Evolutionary conservation across 805 yeast species (phyloP).

Genomic region (Saccharomyces cerevisiae): DNA sequence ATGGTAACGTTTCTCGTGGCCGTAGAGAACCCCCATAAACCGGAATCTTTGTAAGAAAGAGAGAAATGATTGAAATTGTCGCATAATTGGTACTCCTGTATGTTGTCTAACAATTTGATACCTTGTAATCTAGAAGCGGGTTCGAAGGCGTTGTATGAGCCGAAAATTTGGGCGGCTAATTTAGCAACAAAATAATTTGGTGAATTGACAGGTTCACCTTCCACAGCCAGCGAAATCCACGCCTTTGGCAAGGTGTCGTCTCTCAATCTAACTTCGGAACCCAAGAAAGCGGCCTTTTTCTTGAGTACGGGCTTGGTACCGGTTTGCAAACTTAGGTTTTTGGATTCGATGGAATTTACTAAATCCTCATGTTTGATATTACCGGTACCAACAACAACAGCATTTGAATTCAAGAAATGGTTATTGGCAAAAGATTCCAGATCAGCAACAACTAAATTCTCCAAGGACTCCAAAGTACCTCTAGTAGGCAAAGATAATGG

Average conservation of each 20-base stretch:
- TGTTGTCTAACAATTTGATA: conserved; percentile 60
- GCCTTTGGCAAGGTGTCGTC: conserved; percentile 81
- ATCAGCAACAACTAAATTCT: conserved; percentile 51
- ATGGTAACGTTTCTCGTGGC: conserved; percentile 49
- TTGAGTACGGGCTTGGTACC: conserved; percentile 45
- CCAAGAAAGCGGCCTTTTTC: conserved; percentile 57
- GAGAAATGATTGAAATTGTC: conserved; percentile 69
- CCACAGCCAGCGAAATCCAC: conserved; percentile 65
- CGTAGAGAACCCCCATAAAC: conserved; percentile 77
- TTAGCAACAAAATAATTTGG: conserved; percentile 61
- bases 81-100: conserved; percentile 64
- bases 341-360: conserved; percentile 54
- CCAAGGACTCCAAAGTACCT: conserved; percentile 64
- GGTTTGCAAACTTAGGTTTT: conserved; percentile 34
- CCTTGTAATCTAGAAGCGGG: conserved; percentile 53
- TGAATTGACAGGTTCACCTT: conserved; percentile 58
- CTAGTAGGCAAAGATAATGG: conserved; percentile 67
- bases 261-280: conserved; percentile 82
- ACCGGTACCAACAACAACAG: conserved; percentile 63
- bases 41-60: conserved; percentile 63
- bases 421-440: conserved; percentile 45
- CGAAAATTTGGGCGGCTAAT: conserved; percentile 62
- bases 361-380: conserved; percentile 61
- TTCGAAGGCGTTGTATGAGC: conserved; percentile 46
- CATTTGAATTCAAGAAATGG: conserved; percentile 54